Base-by-base conservation (phyloP, 768 basidiomycete genomes). In the Pleurotus ostreatus region DNA sequence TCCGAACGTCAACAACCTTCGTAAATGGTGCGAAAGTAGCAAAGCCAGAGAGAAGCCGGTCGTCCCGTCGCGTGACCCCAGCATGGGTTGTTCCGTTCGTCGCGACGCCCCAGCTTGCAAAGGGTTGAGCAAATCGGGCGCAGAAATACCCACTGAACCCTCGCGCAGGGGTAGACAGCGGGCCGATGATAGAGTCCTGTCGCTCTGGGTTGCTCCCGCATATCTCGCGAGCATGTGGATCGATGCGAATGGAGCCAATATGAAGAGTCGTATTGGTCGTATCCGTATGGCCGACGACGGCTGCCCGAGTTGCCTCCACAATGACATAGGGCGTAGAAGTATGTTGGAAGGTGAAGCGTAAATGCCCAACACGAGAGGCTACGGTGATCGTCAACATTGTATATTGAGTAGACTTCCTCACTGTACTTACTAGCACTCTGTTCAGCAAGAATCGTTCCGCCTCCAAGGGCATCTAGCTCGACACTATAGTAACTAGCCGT, bases 301-400 rank as follows among this genome's bases (percentile, higher is more conserved):
- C 75, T 9, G 77, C 70, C 15, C 85, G 76, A 6, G 82, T 80
- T 0, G 83, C 81, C 60, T 86, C 81, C 7, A 87, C 56, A 6
- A 85, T 68, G 37, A 86, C 68, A 48, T 83, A 84, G 0, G 85
- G 83, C 23, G 26, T 20, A 13, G 16, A 30, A 6, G 44, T 59
- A 15, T 60, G 13, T 0, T 58, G 62, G 70, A 85, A 87, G 1
- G 79, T 79, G 67, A 85, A 85, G 9, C 81, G 76, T 5, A 86
- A 68, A 65, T 86, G 83, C 0, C 84, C 85, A 18, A 84, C 83
- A 7, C 83, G 80, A 34, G 85, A 85, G 15, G 84, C 84, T 85
- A 49, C 46, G 47, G n/a, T n/a, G 22, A 56, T 9, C 13, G 34
- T 45, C n/a, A 46, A 48, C 12, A 52, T 38, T 40, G 8, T n/a